phyloP scores from a whole-genome alignment of 2,329 filamentous ascomycete species.

The Diaporthe sp. region DNA sequence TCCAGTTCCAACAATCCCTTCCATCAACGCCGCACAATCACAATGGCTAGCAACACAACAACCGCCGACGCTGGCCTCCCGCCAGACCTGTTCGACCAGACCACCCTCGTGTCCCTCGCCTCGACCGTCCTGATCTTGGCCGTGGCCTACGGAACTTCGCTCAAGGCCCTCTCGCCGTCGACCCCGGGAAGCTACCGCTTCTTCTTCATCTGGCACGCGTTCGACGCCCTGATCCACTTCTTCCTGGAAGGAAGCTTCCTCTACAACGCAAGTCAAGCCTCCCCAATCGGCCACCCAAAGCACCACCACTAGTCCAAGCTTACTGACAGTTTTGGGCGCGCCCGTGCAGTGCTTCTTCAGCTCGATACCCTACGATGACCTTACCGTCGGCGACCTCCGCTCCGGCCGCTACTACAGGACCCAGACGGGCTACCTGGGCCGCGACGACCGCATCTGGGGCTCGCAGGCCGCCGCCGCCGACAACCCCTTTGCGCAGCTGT shows the following conservation, averaged over 20 bases:
- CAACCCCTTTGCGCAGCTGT: slow-evolving; percentile 70
- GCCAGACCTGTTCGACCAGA: slow-evolving; percentile 70
- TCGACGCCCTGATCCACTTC: slow-evolving; percentile 93
- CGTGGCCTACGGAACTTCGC: slow-evolving; percentile 64
- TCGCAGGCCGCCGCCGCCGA: slow-evolving; percentile 65
- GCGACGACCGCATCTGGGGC: slow-evolving; percentile 65
- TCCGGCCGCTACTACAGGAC: slow-evolving; percentile 59
- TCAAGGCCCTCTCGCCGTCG: slow-evolving; percentile 59
- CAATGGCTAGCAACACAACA: slow-evolving; percentile 32
- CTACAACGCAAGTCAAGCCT: slow-evolving; percentile 70
- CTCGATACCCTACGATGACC: slow-evolving; percentile 54
- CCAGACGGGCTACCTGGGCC: slow-evolving; percentile 66
- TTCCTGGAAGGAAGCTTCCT: slow-evolving; percentile 92
- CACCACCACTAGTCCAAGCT: background rate
- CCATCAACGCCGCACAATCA: background rate
- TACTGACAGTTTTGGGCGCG: slow-evolving; percentile 14
- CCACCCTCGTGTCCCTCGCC: slow-evolving; percentile 70
- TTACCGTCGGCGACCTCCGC: slow-evolving; percentile 50
- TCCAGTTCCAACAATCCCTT: background rate
- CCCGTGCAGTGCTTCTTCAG: slow-evolving; percentile 78
- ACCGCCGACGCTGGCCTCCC: slow-evolving; percentile 53
- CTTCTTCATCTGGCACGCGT: slow-evolving; percentile 95
- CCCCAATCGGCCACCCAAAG: too few relatives aligned
- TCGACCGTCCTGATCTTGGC: slow-evolving; percentile 67
- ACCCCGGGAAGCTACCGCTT: slow-evolving; percentile 73